Conservation (phyloP, 345 rosid species). For the Pistacia integerrima region DNA sequence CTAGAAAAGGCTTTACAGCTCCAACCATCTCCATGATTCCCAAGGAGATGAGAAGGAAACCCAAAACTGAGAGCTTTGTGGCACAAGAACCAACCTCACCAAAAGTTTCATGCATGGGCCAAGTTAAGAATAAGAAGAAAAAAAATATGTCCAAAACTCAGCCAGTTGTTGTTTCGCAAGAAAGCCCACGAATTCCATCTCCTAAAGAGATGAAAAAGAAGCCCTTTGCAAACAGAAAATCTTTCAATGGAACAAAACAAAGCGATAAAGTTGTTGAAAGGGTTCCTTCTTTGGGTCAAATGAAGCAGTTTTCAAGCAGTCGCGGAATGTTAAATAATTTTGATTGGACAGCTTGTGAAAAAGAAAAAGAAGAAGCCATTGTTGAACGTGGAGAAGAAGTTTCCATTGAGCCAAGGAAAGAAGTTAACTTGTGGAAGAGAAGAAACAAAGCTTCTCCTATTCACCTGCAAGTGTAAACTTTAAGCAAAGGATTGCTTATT, state of each 20-base stretch:
- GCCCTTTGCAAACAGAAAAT: neutral
- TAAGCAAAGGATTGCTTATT: neutral
- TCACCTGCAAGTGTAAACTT: slow-evolving; percentile 14
- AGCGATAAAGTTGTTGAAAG: neutral
- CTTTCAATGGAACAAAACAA: slow-evolving; percentile 11
- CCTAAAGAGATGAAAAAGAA: slow-evolving; percentile 15
- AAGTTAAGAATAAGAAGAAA: slow-evolving; percentile 32
- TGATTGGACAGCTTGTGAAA: slow-evolving; percentile 27
- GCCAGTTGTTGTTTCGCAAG: slow-evolving; percentile 7
- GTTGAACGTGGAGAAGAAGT: neutral
- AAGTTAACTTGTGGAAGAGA: slow-evolving; percentile 27
- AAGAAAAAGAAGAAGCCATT: slow-evolving; percentile 8
- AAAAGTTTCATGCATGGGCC: slow-evolving; percentile 43
- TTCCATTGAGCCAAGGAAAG: slow-evolving; percentile 23
- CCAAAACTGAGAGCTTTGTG: slow-evolving; percentile 34
- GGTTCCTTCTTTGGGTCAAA: slow-evolving; percentile 18
- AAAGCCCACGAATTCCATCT: neutral
- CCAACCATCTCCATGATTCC: slow-evolving; percentile 33
- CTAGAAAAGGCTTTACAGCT: slow-evolving; percentile 1
- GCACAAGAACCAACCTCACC: slow-evolving; percentile 47
- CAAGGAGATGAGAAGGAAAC: slow-evolving; percentile 33
- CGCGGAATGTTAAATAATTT: slow-evolving; percentile 27
- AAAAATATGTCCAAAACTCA: slow-evolving; percentile 5
- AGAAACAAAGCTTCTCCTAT: slow-evolving; percentile 24
- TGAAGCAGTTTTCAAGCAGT: slow-evolving; percentile 31